Base-by-base conservation (phyloP, 441 rosid genomes). In the California macrophylla region DNA sequence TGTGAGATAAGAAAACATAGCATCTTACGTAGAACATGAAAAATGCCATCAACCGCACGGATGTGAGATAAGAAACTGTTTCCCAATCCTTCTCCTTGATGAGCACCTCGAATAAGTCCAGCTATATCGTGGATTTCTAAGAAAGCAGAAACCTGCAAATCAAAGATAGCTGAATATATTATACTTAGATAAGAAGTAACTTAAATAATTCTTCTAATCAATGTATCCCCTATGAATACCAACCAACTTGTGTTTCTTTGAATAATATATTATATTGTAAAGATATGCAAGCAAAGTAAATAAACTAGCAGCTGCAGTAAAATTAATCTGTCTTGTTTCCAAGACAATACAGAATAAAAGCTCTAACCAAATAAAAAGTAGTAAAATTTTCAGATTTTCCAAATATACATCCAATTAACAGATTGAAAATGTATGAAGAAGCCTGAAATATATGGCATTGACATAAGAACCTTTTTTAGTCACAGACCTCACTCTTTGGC, bases 1-100 rank as follows among this genome's bases (percentile, higher is more conserved):
- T 8, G 15, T 36, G 42, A 36, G 42, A 36, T 36, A 8, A 36
- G 13, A 36, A 36, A 47, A 47, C 5, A 47, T 15, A 15, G 54
- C 7, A 64, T 23, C 93, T 83, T 86, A 94, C 98, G 97, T 60
- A 95, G 67, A 71, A 95, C 98, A 79, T 95, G 99, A 82, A 92
- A 95, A 75, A 95, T 92, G 75, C 98, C 99, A 85, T 95, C 99
- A 78, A 95, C 99, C 0, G 99, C 99, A 66, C 98, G 96, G 64
- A 95, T 95, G 73, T 95, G 99, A 47, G 99, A 95, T 77, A 95
- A 80, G 84, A 95, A 95, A 82, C 74, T 92, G 82, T 95, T 95
- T 74, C 99, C 99, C 84, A 95, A 75, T 21, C 99, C 99, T 78
- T 92, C 97, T 36, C 99, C 99, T 82, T 87, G 72, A 78, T 95